Percentiles rank a stretch among this genome's conserved stretches.
These are phyloP conservation scores for Pythium vanterpoolii DNA, from an alignment of 352 stramenopile genomes.

Conservation along the genomic window DNA sequence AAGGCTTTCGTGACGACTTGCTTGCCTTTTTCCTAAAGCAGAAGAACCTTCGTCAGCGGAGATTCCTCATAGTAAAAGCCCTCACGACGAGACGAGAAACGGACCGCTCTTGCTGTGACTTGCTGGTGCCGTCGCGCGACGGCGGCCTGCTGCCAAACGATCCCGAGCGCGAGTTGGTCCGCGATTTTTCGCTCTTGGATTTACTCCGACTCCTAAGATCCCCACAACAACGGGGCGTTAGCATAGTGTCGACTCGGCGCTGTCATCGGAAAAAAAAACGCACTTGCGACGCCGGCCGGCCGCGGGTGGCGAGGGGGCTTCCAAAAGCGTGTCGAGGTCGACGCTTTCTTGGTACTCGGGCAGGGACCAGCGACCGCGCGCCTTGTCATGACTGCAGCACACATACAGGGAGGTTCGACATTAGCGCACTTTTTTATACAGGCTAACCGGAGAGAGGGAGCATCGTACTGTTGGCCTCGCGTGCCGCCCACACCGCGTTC, in stretches of 20 bases:
- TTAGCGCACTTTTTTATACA: background rate
- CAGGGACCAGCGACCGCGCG: constrained; percentile 67
- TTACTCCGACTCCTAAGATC: constrained; percentile 25
- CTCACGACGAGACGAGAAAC: background rate
- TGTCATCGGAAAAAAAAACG: constrained; percentile 6
- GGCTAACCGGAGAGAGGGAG: background rate
- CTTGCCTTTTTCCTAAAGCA: constrained; percentile 17
- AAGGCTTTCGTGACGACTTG: constrained; percentile 7
- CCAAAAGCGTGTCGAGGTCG: constrained; percentile 75
- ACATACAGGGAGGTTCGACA: too few species aligned
- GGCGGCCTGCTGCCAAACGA: constrained; percentile 3
- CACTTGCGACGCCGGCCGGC: constrained; percentile 55
- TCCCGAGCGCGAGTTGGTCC: constrained; percentile 24
- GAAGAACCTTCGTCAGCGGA: background rate
- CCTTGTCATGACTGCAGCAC: constrained; percentile 29
- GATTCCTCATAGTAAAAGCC: background rate
- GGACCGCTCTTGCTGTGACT: background rate
- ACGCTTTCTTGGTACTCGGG: constrained; percentile 58
- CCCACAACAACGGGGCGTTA: background rate
- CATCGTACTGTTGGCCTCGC: constrained; percentile 35
- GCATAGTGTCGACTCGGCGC: background rate
- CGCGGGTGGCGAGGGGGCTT: constrained; percentile 58
- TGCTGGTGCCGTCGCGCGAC: constrained; percentile 3
- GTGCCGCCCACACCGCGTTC: constrained; percentile 34
- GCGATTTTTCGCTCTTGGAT: constrained; percentile 34